Percentiles rank a stretch among this genome's conserved stretches.
Conservation (phyloP, 2,329 filamentous ascomycete genomes). For the Dryadomyces quercivorus region DNA sequence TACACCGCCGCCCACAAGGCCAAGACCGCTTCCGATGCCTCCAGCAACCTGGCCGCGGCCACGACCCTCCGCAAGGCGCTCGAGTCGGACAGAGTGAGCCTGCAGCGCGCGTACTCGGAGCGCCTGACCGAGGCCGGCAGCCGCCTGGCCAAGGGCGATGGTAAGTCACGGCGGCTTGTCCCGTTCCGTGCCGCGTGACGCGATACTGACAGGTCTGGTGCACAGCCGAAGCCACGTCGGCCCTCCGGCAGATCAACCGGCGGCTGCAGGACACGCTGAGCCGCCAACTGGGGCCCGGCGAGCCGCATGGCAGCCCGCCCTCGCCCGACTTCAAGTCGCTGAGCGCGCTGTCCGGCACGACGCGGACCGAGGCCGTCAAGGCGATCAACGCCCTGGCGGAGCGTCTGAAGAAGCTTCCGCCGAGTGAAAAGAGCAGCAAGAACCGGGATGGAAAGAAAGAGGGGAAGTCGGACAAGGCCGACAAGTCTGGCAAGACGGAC, state of each 20-base stretch:
- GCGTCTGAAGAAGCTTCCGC: slow-evolving; percentile 13
- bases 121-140: slow-evolving; percentile 27
- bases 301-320: slow-evolving; percentile 12
- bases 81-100: slow-evolving; percentile 26
- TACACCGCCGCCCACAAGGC: background rate
- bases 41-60: background rate
- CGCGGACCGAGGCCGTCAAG: slow-evolving; percentile 33
- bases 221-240: slow-evolving; percentile 25
- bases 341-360: slow-evolving; percentile 32
- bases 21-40: background rate
- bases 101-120: slow-evolving; percentile 30
- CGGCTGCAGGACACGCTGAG: slow-evolving; percentile 29
- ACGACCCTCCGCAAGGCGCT: slow-evolving; percentile 18
- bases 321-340: slow-evolving; percentile 33
- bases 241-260: slow-evolving; percentile 28
- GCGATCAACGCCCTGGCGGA: slow-evolving; percentile 35
- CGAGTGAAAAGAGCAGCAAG: no score
- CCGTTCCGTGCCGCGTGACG: background rate
- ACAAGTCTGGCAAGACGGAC: background rate
- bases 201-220: slow-evolving; percentile 4
- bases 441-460: background rate
- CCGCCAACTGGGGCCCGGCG: slow-evolving; percentile 23
- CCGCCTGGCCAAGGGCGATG: slow-evolving; percentile 33
- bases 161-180: slow-evolving; percentile 20
- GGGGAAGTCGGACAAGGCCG: background rate